Evolutionary conservation across 1,284 basidiomycete species (phyloP).

Genomic region (Coniophora puteana): DNA sequence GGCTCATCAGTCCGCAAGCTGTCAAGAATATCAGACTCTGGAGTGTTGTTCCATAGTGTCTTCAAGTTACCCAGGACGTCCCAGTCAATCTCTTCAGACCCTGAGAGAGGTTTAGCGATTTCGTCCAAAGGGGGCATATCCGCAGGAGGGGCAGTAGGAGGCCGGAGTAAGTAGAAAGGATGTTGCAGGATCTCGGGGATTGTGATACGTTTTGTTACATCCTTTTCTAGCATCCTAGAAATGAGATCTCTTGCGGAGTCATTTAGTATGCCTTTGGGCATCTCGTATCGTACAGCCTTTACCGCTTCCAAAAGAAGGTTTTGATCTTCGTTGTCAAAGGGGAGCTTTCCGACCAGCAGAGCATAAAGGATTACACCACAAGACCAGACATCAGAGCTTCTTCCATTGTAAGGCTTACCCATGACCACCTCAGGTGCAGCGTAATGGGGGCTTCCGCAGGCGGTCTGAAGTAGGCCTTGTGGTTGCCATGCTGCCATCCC

Average conservation of each 20-base stretch:
- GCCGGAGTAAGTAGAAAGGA: slow-evolving; percentile 81
- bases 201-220: slow-evolving; percentile 81
- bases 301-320: slow-evolving; percentile 81
- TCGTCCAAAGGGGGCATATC: slow-evolving; percentile 65
- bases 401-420: slow-evolving; percentile 86
- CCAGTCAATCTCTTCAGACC: slow-evolving; percentile 68
- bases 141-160: slow-evolving; percentile 46
- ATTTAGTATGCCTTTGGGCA: slow-evolving; percentile 82
- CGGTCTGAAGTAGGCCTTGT: slow-evolving; percentile 76
- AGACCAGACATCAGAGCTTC: slow-evolving; percentile 94
- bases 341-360: slow-evolving; percentile 85
- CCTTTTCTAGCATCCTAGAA: slow-evolving; percentile 82
- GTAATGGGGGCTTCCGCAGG: slow-evolving; percentile 96
- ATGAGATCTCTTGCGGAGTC: slow-evolving; percentile 81
- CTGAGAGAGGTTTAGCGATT: slow-evolving; percentile 64
- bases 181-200: slow-evolving; percentile 86
- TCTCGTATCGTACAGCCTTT: slow-evolving; percentile 75
- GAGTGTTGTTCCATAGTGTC: slow-evolving; percentile 83
- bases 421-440: slow-evolving; percentile 94
- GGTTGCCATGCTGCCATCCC: slow-evolving; percentile 97
- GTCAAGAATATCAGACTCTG: slow-evolving; percentile 68
- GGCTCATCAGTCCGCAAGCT: slow-evolving; percentile 62
- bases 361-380: slow-evolving; percentile 97
- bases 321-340: slow-evolving; percentile 90
- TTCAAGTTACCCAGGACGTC: slow-evolving; percentile 91